These are phyloP conservation scores for Aphanomyces invadans DNA, from an alignment of 352 stramenopile species.

Conservation along the genomic window DNA sequence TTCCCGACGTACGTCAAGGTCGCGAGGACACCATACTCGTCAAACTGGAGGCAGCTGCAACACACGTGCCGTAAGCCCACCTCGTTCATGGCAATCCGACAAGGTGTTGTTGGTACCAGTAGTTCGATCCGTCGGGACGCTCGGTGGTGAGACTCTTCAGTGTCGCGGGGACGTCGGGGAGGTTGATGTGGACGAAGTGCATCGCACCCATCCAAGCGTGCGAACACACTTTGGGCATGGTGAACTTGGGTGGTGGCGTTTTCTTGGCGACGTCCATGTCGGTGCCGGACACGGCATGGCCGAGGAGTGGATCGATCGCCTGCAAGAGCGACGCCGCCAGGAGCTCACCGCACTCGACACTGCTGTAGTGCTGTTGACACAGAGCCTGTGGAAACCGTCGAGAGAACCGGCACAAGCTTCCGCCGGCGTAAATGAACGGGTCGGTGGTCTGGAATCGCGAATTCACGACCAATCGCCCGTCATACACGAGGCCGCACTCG, in stretches of 20 bases:
- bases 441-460: slow-evolving; percentile 81
- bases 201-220: slow-evolving; percentile 43
- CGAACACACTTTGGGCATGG: slow-evolving; percentile 48
- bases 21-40: slow-evolving; percentile 64
- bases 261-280: background rate
- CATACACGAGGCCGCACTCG: slow-evolving; percentile 87
- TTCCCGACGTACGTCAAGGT: slow-evolving; percentile 64
- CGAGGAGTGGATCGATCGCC: slow-evolving; percentile 47
- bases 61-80: slow-evolving; percentile 34
- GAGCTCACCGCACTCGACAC: slow-evolving; percentile 64
- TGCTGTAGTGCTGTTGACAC: slow-evolving; percentile 68
- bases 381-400: slow-evolving; percentile 68
- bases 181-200: slow-evolving; percentile 62
- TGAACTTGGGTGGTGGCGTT: slow-evolving; percentile 51
- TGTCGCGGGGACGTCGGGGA: slow-evolving; percentile 50
- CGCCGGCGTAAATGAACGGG: slow-evolving; percentile 55
- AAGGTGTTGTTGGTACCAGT: slow-evolving; percentile 17
- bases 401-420: slow-evolving; percentile 71
- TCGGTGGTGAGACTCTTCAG: slow-evolving; percentile 41
- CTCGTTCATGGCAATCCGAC: background rate
- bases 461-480: slow-evolving; percentile 86
- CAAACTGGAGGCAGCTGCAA: slow-evolving; percentile 50
- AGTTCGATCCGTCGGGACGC: slow-evolving; percentile 32
- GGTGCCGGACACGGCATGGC: background rate
- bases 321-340: slow-evolving; percentile 55